Base-by-base conservation (phyloP, 257 asterid species). In the Lycium ferocissimum region DNA sequence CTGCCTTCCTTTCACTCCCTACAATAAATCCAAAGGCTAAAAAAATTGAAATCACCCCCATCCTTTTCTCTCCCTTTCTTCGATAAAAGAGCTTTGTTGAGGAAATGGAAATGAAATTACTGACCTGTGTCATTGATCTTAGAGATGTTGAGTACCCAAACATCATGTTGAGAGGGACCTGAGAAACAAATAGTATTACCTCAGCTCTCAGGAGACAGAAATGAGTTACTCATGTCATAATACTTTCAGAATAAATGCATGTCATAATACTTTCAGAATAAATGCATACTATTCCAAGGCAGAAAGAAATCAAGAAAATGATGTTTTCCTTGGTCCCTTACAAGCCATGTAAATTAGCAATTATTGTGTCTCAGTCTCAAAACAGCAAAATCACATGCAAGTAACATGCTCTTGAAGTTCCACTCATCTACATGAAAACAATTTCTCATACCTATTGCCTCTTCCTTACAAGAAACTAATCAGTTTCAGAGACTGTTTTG, bases 161-260 rank as follows among this genome's bases (percentile, higher is more conserved):
- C 98, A 95, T 97, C 88, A 94, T 94, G 93, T 97, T 97, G 84
- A 97, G 98, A 83, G 99, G 99, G 49, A 97, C 98, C 99, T 97
- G 97, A 65, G 59, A 82, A 63, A 61, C 12, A 8, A 22, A 62
- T 8, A 63, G 59, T 6, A 67, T 61, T 2, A 17, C 57, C 40
- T 59, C 59, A 62, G 84, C 45, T n/a, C 59, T 49, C 76, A 43
- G 76, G 62, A 43, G 71, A 33, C 40, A 49, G 62, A 22, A 81
- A 33, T 20, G 26, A 81, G 53, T 40, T 81, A 7, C 63, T 51
- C 8, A 51, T 51, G 82, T 53, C 38, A 76, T 26, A 51, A 26
- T 26, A 76, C 65, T 53, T 78, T 33, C 65, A 53, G 47, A 56
- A 78, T 15, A 53, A 78, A 78, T 53, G 82, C 33, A 78, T 33